Evolutionary conservation across 352 stramenopile species (phyloP).

Genomic region (Pythium rishiriense): DNA sequence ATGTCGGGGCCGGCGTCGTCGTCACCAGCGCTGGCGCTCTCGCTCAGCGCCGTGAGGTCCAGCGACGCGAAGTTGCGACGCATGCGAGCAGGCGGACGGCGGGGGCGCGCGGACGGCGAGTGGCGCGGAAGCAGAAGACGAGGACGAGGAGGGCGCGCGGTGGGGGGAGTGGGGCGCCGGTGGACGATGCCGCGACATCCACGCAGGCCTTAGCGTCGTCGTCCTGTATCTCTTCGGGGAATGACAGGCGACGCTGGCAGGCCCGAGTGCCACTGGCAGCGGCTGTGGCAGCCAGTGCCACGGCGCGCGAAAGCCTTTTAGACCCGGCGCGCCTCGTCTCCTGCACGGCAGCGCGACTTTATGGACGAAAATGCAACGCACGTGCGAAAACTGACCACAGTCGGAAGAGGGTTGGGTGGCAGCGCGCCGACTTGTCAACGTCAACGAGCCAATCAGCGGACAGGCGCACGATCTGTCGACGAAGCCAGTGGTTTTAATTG

Average conservation of each 20-base stretch:
- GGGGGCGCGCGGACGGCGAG: background rate
- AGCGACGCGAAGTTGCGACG: constrained; percentile 31
- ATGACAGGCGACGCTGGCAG: constrained; percentile 4
- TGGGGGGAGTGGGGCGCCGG: background rate
- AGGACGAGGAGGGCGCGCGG: background rate
- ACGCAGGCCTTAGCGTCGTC: background rate
- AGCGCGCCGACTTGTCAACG: background rate
- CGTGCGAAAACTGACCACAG: constrained; percentile 20
- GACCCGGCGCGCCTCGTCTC: constrained; percentile 4
- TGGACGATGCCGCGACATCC: constrained; percentile 24
- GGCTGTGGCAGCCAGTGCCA: background rate
- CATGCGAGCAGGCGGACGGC: constrained; percentile 4
- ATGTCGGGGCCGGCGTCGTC: background rate
- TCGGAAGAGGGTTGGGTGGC: background rate
- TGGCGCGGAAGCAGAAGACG: constrained; percentile 1
- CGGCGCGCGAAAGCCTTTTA: background rate
- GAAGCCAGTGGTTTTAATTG: constrained; percentile 9
- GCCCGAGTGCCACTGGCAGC: too few relatives aligned
- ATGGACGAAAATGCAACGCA: constrained; percentile 20
- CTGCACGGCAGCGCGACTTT: background rate
- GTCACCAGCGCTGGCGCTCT: background rate
- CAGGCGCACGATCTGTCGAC: constrained; percentile 16
- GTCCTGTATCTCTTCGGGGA: constrained; percentile 15
- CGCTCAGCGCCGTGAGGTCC: constrained; percentile 22
- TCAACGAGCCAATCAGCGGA: constrained; percentile 11